These are phyloP conservation scores for Athelia sp. DNA, from an alignment of 1,284 basidiomycete species.

Conservation along the genomic window DNA sequence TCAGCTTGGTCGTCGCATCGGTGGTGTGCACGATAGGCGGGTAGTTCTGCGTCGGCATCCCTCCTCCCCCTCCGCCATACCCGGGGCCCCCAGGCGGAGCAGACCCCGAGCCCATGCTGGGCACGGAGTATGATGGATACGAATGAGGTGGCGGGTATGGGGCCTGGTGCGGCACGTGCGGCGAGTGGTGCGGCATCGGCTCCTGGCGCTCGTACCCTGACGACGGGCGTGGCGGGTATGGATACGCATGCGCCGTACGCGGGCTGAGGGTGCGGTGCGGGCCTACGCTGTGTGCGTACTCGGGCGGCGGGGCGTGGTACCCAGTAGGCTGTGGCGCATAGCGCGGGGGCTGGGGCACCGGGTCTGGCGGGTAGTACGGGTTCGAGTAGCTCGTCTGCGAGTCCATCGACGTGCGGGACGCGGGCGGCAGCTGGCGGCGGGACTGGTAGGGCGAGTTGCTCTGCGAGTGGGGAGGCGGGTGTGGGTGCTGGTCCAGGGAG, in stretches of 20 bases:
- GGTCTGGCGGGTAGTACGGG: slow-evolving; percentile 10
- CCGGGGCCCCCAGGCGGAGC: slow-evolving; percentile 6
- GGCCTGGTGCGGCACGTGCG: neutral
- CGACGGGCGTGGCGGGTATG: neutral
- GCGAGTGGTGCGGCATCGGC: neutral
- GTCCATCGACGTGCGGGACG: slow-evolving; percentile 4
- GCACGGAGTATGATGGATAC: neutral
- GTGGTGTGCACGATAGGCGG: slow-evolving; percentile 43
- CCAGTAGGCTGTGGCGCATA: slow-evolving; percentile 1
- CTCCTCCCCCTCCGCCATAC: neutral
- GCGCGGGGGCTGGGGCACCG: neutral
- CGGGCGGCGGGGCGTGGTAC: slow-evolving; percentile 14
- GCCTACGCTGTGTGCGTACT: neutral
- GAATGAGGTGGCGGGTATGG: neutral
- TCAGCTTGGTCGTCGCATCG: slow-evolving; percentile 72
- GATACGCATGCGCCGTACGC: neutral
- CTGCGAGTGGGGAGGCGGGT: no score
- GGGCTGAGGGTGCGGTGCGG: neutral
- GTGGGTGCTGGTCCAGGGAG: slow-evolving; percentile 49
- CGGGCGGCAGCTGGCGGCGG: slow-evolving; percentile 24
- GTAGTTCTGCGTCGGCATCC: slow-evolving; percentile 29
- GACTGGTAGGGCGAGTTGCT: slow-evolving; percentile 48
- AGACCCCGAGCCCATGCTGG: neutral
- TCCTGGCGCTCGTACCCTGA: neutral
- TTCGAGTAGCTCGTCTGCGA: neutral